These are phyloP conservation scores for Trichoderma sp. DNA, from an alignment of 2,329 filamentous ascomycete species.

Conservation along the genomic window DNA sequence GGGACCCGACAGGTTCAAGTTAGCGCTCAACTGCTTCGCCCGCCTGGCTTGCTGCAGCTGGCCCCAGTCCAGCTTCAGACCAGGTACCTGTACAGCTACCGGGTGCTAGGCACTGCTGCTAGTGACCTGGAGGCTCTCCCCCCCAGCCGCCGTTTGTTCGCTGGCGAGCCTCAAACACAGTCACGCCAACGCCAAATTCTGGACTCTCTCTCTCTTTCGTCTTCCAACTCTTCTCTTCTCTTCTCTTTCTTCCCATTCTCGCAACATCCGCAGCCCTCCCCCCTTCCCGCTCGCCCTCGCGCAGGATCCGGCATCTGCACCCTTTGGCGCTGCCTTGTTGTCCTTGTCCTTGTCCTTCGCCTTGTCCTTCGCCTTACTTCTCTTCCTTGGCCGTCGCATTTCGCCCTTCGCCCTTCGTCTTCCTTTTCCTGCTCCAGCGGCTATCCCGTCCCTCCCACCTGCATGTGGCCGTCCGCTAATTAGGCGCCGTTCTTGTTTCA, in stretches of 20 bases:
- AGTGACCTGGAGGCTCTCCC: neutral
- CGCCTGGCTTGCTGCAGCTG: constrained; percentile 13
- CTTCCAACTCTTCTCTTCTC: neutral
- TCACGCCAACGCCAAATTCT: constrained; percentile 27
- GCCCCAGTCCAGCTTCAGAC: constrained; percentile 9
- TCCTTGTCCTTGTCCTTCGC: constrained; percentile 8
- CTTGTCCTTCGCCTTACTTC: constrained; percentile 5
- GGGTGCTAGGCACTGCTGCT: no score
- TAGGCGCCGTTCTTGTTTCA: constrained; percentile 41
- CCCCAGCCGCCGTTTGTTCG: constrained; percentile 25
- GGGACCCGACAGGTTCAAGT: no score
- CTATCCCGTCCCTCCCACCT: constrained; percentile 33
- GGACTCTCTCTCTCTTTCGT: constrained; percentile 7
- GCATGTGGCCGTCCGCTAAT: constrained; percentile 34
- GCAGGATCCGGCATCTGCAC: constrained; percentile 28
- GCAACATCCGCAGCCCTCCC: constrained; percentile 23
- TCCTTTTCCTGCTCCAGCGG: constrained; percentile 27
- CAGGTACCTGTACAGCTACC: no score
- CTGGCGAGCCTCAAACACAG: constrained; percentile 25
- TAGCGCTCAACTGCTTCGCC: constrained; percentile 19
- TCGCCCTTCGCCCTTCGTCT: constrained; percentile 31
- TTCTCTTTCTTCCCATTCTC: constrained; percentile 16
- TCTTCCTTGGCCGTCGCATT: constrained; percentile 2
- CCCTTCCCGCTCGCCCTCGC: constrained; percentile 25
- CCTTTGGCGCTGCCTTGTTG: constrained; percentile 28